Percentiles rank a stretch among this genome's conserved stretches.
phyloP scores from a whole-genome alignment of 2,329 filamentous ascomycete species.

The Fonsecaea nubica region DNA sequence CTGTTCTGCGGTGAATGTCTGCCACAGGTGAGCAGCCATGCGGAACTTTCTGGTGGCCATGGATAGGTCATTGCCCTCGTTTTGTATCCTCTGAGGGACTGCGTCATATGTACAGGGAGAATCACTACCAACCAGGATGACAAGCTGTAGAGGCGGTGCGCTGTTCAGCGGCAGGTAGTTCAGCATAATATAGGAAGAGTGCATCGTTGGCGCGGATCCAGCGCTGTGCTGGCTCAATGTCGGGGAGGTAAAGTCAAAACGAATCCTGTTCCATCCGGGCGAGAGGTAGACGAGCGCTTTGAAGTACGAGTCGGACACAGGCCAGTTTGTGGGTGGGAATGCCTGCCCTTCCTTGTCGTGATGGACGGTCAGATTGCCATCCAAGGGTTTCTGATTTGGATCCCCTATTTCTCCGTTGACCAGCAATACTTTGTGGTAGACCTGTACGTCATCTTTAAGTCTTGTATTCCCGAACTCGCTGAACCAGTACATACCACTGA shows the following conservation, averaged over 20 bases:
- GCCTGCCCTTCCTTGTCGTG: slow-evolving; percentile 74
- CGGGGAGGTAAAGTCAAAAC: slow-evolving; percentile 85
- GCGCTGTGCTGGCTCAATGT: slow-evolving; percentile 72
- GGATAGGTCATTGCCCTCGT: slow-evolving; percentile 81
- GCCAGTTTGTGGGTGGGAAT: slow-evolving; percentile 85
- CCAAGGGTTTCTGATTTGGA: slow-evolving; percentile 68
- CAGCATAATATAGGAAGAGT: slow-evolving; percentile 79
- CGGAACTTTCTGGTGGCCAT: slow-evolving; percentile 86
- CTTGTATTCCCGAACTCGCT: slow-evolving; percentile 5
- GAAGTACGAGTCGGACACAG: slow-evolving; percentile 86
- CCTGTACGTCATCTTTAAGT: slow-evolving; percentile 57
- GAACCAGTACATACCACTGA: slow-evolving; percentile 72
- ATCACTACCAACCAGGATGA: slow-evolving; percentile 85
- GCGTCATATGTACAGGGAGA: slow-evolving; percentile 86
- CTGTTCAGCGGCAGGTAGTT: slow-evolving; percentile 84
- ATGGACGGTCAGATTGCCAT: slow-evolving; percentile 79
- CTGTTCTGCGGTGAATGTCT: slow-evolving; percentile 94
- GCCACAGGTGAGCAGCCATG: slow-evolving; percentile 96
- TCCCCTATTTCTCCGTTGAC: slow-evolving; percentile 84
- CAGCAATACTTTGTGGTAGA: slow-evolving; percentile 87
- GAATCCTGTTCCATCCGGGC: slow-evolving; percentile 85
- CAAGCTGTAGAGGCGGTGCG: slow-evolving; percentile 84
- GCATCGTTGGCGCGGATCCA: slow-evolving; percentile 68
- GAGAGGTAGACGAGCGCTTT: slow-evolving; percentile 90
- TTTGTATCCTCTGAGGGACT: slow-evolving; percentile 73